A percentile compares a stretch with the other conserved stretches of the same genome.
Conservation (phyloP, 2,329 filamentous ascomycete genomes). For the Aureobasidium sp. region DNA sequence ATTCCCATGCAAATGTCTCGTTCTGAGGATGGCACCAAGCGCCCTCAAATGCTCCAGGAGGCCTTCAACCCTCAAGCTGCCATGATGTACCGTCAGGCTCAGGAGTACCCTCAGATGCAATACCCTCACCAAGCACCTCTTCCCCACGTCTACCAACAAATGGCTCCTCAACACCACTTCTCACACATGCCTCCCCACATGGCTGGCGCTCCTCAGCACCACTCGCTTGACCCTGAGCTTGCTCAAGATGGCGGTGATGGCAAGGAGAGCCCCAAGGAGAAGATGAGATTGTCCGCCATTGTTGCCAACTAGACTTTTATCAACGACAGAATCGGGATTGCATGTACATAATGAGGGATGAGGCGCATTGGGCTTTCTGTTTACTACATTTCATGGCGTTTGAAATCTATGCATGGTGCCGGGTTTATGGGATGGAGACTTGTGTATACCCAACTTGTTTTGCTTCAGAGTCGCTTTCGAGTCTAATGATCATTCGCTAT, state of each 20-base stretch:
- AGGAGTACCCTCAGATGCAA: slow-evolving; percentile 18
- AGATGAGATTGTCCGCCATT: slow-evolving; percentile 34
- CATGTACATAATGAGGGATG: slow-evolving; percentile 15
- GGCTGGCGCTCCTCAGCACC: slow-evolving; percentile 17
- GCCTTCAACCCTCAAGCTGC: slow-evolving; percentile 25
- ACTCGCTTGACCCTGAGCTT: slow-evolving; percentile 25
- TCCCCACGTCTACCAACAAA: slow-evolving; percentile 21
- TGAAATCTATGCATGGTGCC: slow-evolving; percentile 8
- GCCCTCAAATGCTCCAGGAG: slow-evolving; percentile 29
- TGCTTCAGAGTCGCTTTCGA: slow-evolving; percentile 14
- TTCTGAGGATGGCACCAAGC: slow-evolving; percentile 24
- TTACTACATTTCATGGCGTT: slow-evolving; percentile 8
- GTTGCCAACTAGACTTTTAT: slow-evolving; percentile 7
- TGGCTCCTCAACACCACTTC: slow-evolving; percentile 24
- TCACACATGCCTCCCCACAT: slow-evolving; percentile 17
- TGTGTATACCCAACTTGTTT: slow-evolving; percentile 17
- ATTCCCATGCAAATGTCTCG: slow-evolving; percentile 25
- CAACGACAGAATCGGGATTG: slow-evolving; percentile 12
- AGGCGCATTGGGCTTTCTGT: slow-evolving; percentile 9
- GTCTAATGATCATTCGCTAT: slow-evolving; percentile 6
- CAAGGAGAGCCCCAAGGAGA: slow-evolving; percentile 31
- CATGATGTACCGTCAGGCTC: slow-evolving; percentile 21
- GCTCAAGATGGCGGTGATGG: slow-evolving; percentile 21
- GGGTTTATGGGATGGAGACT: slow-evolving; percentile 13
- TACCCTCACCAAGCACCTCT: slow-evolving; percentile 19